Base-by-base conservation (phyloP, 768 basidiomycete genomes). In the Leccinum subgranulosum region DNA sequence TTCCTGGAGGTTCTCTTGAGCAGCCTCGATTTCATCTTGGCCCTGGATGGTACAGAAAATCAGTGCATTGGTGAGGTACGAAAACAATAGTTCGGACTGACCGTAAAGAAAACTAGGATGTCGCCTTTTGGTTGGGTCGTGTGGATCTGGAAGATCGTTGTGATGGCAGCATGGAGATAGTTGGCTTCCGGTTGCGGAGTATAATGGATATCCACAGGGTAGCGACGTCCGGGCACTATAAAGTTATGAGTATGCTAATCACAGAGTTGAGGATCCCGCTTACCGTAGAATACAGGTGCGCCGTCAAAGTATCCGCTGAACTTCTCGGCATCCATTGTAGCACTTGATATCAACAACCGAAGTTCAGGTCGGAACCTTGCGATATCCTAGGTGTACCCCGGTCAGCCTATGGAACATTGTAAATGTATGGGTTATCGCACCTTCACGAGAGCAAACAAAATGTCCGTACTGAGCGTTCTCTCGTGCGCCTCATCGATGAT, bases 401-500 rank as follows among this genome's bases (percentile, higher is more conserved):
- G 62, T 76, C 64, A 69, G 67, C 67, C 66, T 60, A 55, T 17
- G 43, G 41, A 60, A 51, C 61, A 63, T 43, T 57, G 19, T 41
- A 54, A 50, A 19, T 25, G 21, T 9, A 29, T 48, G 46, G 53
- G 45, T 56, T 56, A 60, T 83, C 92, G 68, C 75, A 97, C 95
- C 90, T 99, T 99, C 63, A 98, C 90, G 51, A 99, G 84, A 64
- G 95, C 97, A 74, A 99, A 97, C 54, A 99, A 82, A 69, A 99
- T 97, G 77, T 99, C 97, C 65, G 97, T 99, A 79, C 91, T 95
- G 53, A 99, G 80, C 31, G 97, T 98, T 67, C 97, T 79, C 74
- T 99, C 97, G 71, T 99, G 97, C 8, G 97, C 97, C 73, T 99
- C 97, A 72, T 99, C 97, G 66, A 99, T 98, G 66, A 99, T 94